Evolutionary conservation across 2,329 filamentous ascomycete genomes (phyloP).

Genomic region (Bipolaris oryzae): DNA sequence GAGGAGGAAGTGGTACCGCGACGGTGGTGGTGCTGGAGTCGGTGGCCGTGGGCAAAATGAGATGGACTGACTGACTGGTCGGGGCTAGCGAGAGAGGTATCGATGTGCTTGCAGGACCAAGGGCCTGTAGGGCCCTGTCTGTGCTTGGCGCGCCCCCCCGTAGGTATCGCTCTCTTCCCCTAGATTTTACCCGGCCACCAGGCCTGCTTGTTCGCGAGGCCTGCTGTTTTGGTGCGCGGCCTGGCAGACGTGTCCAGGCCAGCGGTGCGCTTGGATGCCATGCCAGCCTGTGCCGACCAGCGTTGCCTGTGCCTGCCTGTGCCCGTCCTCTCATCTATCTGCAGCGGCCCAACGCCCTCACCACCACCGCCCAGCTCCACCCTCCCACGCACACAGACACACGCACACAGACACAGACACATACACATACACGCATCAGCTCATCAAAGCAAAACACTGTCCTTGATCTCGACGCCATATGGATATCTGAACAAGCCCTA

Average conservation of each 20-base stretch:
- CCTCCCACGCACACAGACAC: conserved; percentile 5
- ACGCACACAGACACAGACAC: too few relatives aligned
- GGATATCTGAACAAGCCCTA: conserved; percentile 34
- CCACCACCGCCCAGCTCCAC: background rate
- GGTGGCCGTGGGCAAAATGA: conserved; percentile 18
- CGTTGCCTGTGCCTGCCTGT: background rate
- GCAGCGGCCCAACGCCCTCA: conserved; percentile 7
- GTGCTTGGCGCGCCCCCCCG: conserved; percentile 2
- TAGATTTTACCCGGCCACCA: conserved; percentile 5
- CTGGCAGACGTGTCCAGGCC: background rate
- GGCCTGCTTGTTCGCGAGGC: background rate
- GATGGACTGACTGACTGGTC: background rate
- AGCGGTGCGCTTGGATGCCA: conserved; percentile 11
- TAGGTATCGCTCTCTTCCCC: background rate
- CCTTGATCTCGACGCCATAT: conserved; percentile 21
- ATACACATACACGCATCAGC: background rate
- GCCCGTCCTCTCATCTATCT: conserved; percentile 18
- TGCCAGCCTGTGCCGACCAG: background rate
- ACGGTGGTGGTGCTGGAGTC: conserved; percentile 10
- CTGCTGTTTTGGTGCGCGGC: background rate
- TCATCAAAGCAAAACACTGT: conserved; percentile 2
- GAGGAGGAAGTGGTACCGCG: conserved; percentile 1
- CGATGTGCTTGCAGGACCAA: conserved; percentile 2
- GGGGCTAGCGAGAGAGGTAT: conserved; percentile 7
- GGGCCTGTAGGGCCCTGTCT: background rate